phyloP scores from a whole-genome alignment of 768 basidiomycete species.

The Suillus subalutaceus region DNA sequence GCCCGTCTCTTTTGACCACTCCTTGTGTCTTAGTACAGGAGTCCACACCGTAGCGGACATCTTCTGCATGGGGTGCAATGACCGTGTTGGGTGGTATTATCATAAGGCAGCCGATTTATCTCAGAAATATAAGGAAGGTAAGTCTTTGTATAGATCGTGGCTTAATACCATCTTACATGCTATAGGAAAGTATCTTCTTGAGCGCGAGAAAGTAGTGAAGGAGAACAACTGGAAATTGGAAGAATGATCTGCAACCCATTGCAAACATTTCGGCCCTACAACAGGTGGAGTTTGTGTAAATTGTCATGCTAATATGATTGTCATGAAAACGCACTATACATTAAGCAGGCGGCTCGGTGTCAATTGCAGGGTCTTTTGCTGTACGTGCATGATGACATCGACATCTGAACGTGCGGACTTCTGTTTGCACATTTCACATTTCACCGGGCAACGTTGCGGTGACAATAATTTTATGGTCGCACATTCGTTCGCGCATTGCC shows the following conservation, averaged over 20 bases:
- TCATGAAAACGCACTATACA: background rate
- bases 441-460: background rate
- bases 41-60: slow-evolving; percentile 82
- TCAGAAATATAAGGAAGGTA: slow-evolving; percentile 89
- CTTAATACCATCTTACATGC: background rate
- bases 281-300: background rate
- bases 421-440: background rate
- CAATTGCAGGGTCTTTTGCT: background rate
- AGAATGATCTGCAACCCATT: slow-evolving; percentile 26
- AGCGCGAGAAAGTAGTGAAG: slow-evolving; percentile 78
- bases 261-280: background rate
- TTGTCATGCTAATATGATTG: background rate
- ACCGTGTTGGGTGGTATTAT: slow-evolving; percentile 82
- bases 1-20: slow-evolving; percentile 11
- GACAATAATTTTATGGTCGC: background rate
- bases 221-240: slow-evolving; percentile 81
- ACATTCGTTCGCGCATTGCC: background rate
- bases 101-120: slow-evolving; percentile 73
- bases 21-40: slow-evolving; percentile 57
- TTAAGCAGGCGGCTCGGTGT: background rate
- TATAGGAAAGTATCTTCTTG: slow-evolving; percentile 78
- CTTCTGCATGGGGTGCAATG: slow-evolving; percentile 79
- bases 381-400: background rate
- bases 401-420: background rate
- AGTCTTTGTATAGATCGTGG: slow-evolving; percentile 13